These are phyloP conservation scores for Gossypioides kirkii DNA, from an alignment of 345 rosid species.

Conservation along the genomic window DNA sequence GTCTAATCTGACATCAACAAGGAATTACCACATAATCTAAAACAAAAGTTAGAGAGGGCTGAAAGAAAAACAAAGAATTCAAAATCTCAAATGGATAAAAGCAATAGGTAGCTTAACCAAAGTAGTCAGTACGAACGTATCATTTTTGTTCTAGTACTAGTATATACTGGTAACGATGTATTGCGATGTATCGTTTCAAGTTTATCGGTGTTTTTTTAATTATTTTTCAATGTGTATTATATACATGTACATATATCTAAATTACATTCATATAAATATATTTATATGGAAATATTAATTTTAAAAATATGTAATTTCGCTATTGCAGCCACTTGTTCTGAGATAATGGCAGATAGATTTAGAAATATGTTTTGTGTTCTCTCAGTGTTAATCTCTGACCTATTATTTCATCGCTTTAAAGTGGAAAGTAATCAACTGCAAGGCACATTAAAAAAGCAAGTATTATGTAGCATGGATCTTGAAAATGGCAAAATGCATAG, in stretches of 20 bases:
- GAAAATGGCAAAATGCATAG: not conserved
- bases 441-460: not conserved
- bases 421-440: slow-evolving; percentile 4
- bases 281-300: too few species aligned
- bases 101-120: too few species aligned
- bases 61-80: not conserved
- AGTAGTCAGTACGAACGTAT: too few species aligned
- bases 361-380: not conserved
- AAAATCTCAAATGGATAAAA: not conserved
- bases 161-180: too few species aligned
- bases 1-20: slow-evolving; percentile 1
- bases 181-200: too few species aligned
- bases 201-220: too few species aligned
- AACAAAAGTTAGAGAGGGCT: not conserved
- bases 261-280: too few species aligned
- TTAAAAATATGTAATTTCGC: not conserved
- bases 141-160: too few species aligned
- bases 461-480: not conserved
- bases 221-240: too few species aligned
- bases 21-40: not conserved
- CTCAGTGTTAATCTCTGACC: not conserved
- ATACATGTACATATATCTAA: too few species aligned
- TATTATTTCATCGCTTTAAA: not conserved
- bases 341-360: not conserved
- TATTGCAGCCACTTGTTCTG: not conserved